Conservation (phyloP, 805 yeast species). For the Sungouiella thailandica region DNA sequence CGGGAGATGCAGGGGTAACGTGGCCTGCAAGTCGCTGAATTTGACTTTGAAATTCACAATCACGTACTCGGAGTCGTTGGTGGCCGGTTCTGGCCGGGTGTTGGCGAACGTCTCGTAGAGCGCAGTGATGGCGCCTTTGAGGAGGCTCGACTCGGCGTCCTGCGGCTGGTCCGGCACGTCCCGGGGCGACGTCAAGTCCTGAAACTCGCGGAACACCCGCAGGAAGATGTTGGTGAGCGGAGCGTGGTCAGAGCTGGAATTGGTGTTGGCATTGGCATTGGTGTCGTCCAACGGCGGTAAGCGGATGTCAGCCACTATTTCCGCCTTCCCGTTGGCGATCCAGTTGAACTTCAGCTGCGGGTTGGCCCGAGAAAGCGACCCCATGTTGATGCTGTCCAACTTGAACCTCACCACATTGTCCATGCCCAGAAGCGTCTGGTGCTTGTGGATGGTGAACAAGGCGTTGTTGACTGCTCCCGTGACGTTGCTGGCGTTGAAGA, state of each 20-base stretch:
- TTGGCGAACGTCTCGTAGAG: conserved; percentile 36
- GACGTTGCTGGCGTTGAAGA: conserved; percentile 63
- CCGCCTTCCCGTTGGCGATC: conserved; percentile 63
- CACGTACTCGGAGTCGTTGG: conserved; percentile 42
- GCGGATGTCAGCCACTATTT: conserved; percentile 66
- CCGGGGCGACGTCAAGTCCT: conserved; percentile 12
- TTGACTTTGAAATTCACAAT: conserved; percentile 63
- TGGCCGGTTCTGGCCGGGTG: conserved; percentile 7
- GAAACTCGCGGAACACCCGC: conserved; percentile 24
- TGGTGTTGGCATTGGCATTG: no score
- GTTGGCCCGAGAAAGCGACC: conserved; percentile 21
- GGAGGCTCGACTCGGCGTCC: conserved; percentile 18
- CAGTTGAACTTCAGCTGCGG: conserved; percentile 55
- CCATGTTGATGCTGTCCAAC: conserved; percentile 39
- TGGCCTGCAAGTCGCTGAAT: conserved; percentile 58
- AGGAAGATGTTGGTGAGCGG: conserved; percentile 21
- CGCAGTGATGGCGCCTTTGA: conserved; percentile 38
- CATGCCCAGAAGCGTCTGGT: conserved; percentile 45
- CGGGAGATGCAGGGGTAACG: conserved; percentile 45
- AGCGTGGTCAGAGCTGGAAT: conserved; percentile 14
- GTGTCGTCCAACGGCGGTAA: conserved; percentile 44
- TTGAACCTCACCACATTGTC: conserved; percentile 32
- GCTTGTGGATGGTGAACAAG: conserved; percentile 70
- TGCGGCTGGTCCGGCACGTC: conserved; percentile 6
- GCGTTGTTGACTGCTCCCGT: conserved; percentile 75